These are phyloP conservation scores for Heterobasidion parviporum DNA, from an alignment of 1,284 basidiomycete species.

Conservation along the genomic window DNA sequence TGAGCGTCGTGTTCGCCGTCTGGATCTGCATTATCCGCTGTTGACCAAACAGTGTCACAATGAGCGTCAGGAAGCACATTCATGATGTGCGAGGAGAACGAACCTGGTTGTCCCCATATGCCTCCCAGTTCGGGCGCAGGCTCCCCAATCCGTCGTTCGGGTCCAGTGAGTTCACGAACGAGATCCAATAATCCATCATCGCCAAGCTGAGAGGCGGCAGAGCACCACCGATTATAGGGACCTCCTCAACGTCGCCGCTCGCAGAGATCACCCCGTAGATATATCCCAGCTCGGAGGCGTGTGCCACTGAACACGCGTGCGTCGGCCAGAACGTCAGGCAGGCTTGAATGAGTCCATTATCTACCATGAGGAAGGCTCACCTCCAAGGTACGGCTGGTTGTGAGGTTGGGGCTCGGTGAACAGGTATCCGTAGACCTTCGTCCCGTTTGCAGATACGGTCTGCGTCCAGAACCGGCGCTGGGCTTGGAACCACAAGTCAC, in stretches of 20 bases:
- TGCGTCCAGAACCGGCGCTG: slow-evolving; percentile 33
- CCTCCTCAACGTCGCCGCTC: slow-evolving; percentile 19
- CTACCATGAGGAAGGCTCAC: neutral
- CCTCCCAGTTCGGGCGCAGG: slow-evolving; percentile 21
- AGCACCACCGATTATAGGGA: slow-evolving; percentile 1
- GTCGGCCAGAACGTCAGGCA: too few species aligned
- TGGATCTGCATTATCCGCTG: slow-evolving; percentile 24
- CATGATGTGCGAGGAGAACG: neutral
- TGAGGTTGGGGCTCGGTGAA: slow-evolving; percentile 35
- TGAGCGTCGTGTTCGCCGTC: slow-evolving; percentile 25
- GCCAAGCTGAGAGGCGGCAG: slow-evolving; percentile 19
- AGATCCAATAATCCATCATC: slow-evolving; percentile 47
- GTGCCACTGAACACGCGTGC: slow-evolving; percentile 18
- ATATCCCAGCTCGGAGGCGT: slow-evolving; percentile 32
- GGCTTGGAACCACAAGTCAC: slow-evolving; percentile 34
- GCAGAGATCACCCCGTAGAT: slow-evolving; percentile 24
- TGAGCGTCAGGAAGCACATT: neutral
- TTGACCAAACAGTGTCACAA: neutral
- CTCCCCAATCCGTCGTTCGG: slow-evolving; percentile 40
- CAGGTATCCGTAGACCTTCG: slow-evolving; percentile 37
- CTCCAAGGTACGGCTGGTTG: slow-evolving; percentile 21
- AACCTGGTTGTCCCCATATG: slow-evolving; percentile 10
- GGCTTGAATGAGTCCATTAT: too few species aligned
- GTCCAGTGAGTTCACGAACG: slow-evolving; percentile 37
- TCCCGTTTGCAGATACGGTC: slow-evolving; percentile 26